phyloP scores from a whole-genome alignment of 768 basidiomycete species.

The Mycena chlorophos region DNA sequence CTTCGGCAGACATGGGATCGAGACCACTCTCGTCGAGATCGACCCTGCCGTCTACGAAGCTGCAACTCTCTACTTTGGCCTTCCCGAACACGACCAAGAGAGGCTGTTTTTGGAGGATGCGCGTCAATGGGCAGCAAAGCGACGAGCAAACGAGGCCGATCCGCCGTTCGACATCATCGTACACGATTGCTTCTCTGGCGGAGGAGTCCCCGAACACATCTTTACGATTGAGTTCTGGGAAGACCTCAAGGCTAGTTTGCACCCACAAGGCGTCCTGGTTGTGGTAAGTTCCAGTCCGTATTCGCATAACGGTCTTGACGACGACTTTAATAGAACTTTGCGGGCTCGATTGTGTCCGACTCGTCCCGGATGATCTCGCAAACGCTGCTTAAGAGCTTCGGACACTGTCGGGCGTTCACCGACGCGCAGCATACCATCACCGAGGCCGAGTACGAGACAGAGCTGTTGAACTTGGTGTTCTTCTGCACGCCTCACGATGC shows the following conservation, averaged over 20 bases:
- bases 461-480: constrained; percentile 80
- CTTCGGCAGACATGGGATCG: constrained; percentile 66
- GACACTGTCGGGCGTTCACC: constrained; percentile 80
- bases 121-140: constrained; percentile 60
- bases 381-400: constrained; percentile 73
- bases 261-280: constrained; percentile 72
- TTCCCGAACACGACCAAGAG: constrained; percentile 61
- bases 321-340: constrained; percentile 72
- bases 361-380: constrained; percentile 65
- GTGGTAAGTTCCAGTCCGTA: constrained; percentile 58
- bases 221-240: constrained; percentile 86
- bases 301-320: neutral
- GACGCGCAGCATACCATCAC: constrained; percentile 54
- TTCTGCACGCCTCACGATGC: constrained; percentile 67
- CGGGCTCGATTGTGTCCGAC: constrained; percentile 63
- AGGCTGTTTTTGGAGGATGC: constrained; percentile 80
- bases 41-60: constrained; percentile 88
- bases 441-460: constrained; percentile 47
- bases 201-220: constrained; percentile 82
- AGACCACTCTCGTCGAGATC: constrained; percentile 87
- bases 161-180: constrained; percentile 68
- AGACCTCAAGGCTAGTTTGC: constrained; percentile 62
- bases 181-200: constrained; percentile 94
- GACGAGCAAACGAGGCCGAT: constrained; percentile 29
- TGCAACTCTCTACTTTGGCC: constrained; percentile 75